Evolutionary conservation across 192 early-diverging fungal species (phyloP).

Genomic region (Helicostylum pulchrum): DNA sequence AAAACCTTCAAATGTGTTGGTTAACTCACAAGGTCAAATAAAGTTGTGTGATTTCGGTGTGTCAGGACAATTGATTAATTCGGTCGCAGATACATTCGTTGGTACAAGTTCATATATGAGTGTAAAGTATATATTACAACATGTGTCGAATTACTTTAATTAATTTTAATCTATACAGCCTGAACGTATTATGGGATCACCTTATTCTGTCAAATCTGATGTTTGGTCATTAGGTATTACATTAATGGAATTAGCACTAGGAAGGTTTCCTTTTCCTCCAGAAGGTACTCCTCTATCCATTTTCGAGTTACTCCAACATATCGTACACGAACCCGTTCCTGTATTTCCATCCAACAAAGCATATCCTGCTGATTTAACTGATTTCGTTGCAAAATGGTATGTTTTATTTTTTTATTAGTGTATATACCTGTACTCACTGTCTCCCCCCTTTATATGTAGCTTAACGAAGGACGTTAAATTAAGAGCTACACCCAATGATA

Average conservation of each 20-base stretch:
- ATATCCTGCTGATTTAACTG: constrained; percentile 10
- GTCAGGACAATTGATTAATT: constrained; percentile 82
- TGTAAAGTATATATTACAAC: constrained; percentile 39
- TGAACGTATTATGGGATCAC: constrained; percentile 76
- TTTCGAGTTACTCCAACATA: constrained; percentile 91
- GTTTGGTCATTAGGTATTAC: constrained; percentile 85
- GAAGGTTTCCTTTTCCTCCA: constrained; percentile 68
- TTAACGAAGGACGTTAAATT: constrained; percentile 52
- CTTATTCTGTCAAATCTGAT: constrained; percentile 80
- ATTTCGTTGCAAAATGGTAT: constrained; percentile 28
- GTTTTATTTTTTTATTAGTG: not conserved
- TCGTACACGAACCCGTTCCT: constrained; percentile 86
- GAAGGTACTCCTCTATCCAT: constrained; percentile 53
- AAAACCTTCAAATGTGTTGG: constrained; percentile 83
- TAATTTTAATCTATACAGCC: constrained; percentile 36
- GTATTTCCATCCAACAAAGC: constrained; percentile 24
- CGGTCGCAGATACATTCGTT: constrained; percentile 84
- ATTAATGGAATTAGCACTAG: constrained; percentile 78
- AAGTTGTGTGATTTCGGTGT: constrained; percentile 93
- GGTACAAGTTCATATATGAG: constrained; percentile 85
- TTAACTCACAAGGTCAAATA: constrained; percentile 77
- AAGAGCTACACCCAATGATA: constrained; percentile 63
- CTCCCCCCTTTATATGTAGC: constrained; percentile 22
- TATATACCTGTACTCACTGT: no score
- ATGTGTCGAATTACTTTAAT: not conserved